These are phyloP conservation scores for Millerozyma acaciae DNA, from an alignment of 805 yeast species.

Conservation along the genomic window DNA sequence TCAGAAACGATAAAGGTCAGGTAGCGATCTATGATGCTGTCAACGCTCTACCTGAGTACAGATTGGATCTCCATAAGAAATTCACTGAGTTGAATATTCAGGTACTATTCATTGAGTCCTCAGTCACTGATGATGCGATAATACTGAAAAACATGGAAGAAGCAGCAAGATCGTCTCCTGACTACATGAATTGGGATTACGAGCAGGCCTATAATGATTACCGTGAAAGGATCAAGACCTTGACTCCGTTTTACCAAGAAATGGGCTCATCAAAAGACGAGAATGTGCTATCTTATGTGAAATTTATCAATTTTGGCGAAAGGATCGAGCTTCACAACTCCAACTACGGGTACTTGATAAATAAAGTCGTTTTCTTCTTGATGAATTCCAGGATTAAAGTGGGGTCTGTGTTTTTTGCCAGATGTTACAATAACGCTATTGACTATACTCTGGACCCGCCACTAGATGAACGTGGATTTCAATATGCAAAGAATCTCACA, in stretches of 20 bases:
- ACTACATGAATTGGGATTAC: conserved; percentile 73
- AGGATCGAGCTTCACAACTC: conserved; percentile 74
- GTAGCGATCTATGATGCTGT: conserved; percentile 96
- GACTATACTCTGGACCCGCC: conserved; percentile 76
- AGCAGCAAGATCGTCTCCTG: conserved; percentile 85
- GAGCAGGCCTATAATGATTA: conserved; percentile 75
- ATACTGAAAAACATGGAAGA: conserved; percentile 68
- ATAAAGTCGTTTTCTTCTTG: conserved; percentile 85
- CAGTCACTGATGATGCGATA: conserved; percentile 68
- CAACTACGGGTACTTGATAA: conserved; percentile 82
- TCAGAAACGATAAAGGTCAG: conserved; percentile 78
- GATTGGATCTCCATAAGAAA: conserved; percentile 53
- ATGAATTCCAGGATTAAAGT: conserved; percentile 85
- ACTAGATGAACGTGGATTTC: conserved; percentile 67
- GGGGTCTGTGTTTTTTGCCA: conserved; percentile 90
- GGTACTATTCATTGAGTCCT: conserved; percentile 82
- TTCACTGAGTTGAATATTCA: conserved; percentile 62
- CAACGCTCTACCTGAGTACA: conserved; percentile 69
- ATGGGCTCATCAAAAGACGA: conserved; percentile 51
- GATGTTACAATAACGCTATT: conserved; percentile 59
- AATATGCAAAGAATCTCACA: conserved; percentile 63
- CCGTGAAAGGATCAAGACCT: conserved; percentile 61
- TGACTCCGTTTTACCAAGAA: conserved; percentile 69
- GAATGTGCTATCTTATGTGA: conserved; percentile 60
- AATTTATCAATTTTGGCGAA: conserved; percentile 88